Conservation (phyloP, 2,329 filamentous ascomycete species). For the Fusarium incarnatum region DNA sequence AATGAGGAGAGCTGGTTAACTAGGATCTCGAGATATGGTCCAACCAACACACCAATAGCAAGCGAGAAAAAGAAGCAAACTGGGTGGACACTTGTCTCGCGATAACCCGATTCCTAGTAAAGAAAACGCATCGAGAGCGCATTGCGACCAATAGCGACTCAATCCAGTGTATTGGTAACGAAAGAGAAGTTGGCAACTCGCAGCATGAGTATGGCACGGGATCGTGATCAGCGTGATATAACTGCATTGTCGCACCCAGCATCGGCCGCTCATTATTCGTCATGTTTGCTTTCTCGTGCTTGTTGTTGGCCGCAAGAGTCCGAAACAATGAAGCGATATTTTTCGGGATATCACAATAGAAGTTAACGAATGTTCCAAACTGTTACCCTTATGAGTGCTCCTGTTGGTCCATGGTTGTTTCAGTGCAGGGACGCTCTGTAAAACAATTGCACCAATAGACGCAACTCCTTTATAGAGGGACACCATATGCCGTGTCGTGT, state of each 20-base stretch:
- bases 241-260: constrained; percentile 1
- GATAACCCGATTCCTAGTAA: constrained; percentile 6
- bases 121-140: background rate
- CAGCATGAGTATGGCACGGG: constrained; percentile 2
- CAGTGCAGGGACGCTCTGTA: background rate
- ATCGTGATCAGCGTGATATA: constrained; percentile 14
- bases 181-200: constrained; percentile 22
- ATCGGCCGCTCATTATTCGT: background rate
- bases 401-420: background rate
- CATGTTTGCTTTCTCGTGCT: background rate
- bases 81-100: constrained; percentile 21
- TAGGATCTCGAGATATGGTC: constrained; percentile 2
- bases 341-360: background rate
- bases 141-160: constrained; percentile 7
- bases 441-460: constrained; percentile 16
- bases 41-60: constrained; percentile 34
- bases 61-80: constrained; percentile 10
- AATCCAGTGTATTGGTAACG: constrained; percentile 15
- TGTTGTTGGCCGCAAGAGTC: background rate
- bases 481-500: constrained; percentile 17
- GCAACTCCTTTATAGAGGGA: constrained; percentile 25
- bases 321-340: background rate
- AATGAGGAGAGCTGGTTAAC: constrained; percentile 2
- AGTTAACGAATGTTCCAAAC: background rate
- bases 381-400: background rate